A percentile compares a stretch with the other conserved stretches of the same genome.
Evolutionary conservation across 1,139 yeast species (phyloP).

Genomic region (Scheffersomyces lignicola): DNA sequence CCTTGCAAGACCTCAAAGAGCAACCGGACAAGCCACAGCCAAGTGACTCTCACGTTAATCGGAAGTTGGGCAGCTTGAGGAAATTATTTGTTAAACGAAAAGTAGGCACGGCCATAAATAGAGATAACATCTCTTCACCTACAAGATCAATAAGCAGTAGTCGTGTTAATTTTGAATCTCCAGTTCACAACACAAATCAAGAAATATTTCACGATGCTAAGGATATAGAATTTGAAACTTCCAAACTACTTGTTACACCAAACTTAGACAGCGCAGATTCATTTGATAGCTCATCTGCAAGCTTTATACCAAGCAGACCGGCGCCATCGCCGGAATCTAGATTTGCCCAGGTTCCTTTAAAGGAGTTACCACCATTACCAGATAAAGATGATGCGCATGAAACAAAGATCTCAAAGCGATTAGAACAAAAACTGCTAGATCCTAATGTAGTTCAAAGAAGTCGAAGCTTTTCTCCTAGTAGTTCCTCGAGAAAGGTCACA

Average conservation of each 20-base stretch:
- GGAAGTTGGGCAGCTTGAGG: not conserved
- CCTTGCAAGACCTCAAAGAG: not conserved
- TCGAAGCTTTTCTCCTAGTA: too few species aligned
- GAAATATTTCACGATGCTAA: not conserved
- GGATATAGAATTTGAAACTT: not conserved
- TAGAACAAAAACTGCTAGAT: not conserved
- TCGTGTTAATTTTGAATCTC: too few species aligned
- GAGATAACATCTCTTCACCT: too few species aligned
- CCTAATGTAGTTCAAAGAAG: not conserved
- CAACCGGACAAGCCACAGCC: not conserved
- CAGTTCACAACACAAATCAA: not conserved
- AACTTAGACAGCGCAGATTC: not conserved
- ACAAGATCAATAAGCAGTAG: too few species aligned
- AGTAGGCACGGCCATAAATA: too few species aligned
- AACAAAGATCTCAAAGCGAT: too few species aligned
- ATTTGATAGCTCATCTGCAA: not conserved
- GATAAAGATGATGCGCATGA: too few species aligned
- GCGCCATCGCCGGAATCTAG: not conserved
- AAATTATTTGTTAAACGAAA: not conserved
- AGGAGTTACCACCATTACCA: too few species aligned
- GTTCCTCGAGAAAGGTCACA: not conserved
- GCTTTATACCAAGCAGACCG: conserved; percentile 1
- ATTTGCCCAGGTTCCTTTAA: too few species aligned
- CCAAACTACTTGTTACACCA: not conserved
- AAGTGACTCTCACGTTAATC: not conserved